phyloP scores from a whole-genome alignment of 768 basidiomycete genomes.

The Hydnum rufescens region DNA sequence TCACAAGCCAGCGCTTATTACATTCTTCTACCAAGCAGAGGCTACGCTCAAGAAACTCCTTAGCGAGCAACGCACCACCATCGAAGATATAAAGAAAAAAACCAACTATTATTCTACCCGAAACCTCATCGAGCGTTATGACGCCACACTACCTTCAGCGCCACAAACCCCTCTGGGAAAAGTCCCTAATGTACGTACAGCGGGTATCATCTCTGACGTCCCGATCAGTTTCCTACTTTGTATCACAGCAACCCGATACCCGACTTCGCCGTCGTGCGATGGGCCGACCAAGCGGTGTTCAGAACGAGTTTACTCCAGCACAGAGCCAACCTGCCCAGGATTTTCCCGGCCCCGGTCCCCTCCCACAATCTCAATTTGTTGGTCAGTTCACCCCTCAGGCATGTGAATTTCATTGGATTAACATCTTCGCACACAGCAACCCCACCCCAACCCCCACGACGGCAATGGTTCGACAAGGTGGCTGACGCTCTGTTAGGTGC shows the following conservation, averaged over 20 bases:
- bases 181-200: background rate
- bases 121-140: conserved; percentile 77
- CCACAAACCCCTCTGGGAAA: conserved; percentile 1
- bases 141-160: conserved; percentile 15
- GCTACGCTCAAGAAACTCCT: conserved; percentile 52
- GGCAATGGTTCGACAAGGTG: conserved; percentile 72
- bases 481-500: conserved; percentile 77
- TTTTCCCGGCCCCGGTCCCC: too few relatives aligned
- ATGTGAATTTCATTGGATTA: too few relatives aligned
- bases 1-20: background rate
- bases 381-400: too few relatives aligned
- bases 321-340: too few relatives aligned
- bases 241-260: background rate
- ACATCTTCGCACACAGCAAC: conserved; percentile 1
- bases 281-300: background rate
- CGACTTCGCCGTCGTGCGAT: background rate
- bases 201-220: too few relatives aligned
- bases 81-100: conserved; percentile 95
- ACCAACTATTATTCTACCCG: conserved; percentile 90
- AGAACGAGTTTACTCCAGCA: too few relatives aligned
- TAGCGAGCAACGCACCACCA: conserved; percentile 60
- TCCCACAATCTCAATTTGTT: too few relatives aligned
- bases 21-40: conserved; percentile 28
- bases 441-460: conserved; percentile 25
- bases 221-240: background rate